phyloP scores from a whole-genome alignment of 345 rosid species.

The Eucalyptus decipiens region DNA sequence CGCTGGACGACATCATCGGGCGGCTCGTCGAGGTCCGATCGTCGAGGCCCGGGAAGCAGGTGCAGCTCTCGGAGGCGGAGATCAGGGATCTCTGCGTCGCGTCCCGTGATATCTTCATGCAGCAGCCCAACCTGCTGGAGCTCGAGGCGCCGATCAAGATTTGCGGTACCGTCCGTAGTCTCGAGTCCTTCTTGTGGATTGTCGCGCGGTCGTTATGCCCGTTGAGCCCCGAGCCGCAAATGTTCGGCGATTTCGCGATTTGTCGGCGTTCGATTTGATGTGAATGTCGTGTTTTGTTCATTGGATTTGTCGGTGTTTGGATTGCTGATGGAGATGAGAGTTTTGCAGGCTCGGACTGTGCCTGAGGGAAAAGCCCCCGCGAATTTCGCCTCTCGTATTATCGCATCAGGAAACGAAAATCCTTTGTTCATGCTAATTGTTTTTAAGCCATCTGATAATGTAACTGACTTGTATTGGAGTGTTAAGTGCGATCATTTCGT shows the following conservation, averaged over 20 bases:
- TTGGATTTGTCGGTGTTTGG: neutral
- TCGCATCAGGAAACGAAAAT: neutral
- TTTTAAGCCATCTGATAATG: neutral
- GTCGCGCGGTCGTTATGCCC: neutral
- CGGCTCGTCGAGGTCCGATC: slow-evolving; percentile 85
- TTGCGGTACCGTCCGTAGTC: slow-evolving; percentile 36
- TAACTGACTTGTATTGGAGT: neutral
- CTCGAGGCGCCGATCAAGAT: slow-evolving; percentile 96
- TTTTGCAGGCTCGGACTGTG: neutral
- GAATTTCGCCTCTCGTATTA: neutral
- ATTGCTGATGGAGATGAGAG: neutral
- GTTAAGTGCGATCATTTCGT: neutral
- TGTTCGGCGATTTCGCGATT: neutral
- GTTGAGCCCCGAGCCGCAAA: neutral
- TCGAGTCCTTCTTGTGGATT: neutral
- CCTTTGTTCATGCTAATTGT: neutral
- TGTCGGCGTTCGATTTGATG: neutral
- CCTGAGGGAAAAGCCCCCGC: neutral
- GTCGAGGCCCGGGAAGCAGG: slow-evolving; percentile 88
- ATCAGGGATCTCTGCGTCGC: slow-evolving; percentile 83
- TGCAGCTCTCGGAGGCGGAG: slow-evolving; percentile 82
- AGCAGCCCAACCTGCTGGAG: slow-evolving; percentile 88
- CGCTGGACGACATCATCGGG: slow-evolving; percentile 68
- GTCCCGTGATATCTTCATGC: slow-evolving; percentile 66
- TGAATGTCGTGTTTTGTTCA: neutral